Evolutionary conservation across 164 flowering plant genomes (phyloP).

Genomic region (Piper betle): DNA sequence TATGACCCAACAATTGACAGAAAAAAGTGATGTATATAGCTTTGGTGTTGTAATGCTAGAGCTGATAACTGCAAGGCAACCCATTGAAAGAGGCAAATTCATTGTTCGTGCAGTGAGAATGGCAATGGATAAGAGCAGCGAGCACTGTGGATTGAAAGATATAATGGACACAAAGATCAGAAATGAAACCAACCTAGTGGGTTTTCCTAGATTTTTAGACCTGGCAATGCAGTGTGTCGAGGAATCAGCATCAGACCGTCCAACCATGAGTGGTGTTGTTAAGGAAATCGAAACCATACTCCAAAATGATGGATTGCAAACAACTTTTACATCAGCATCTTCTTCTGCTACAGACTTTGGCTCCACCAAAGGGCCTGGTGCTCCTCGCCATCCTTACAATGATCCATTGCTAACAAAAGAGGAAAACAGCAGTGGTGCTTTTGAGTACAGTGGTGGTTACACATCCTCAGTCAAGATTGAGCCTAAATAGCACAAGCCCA

Average conservation of each 20-base stretch:
- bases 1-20: slow-evolving; percentile 86
- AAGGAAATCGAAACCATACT: slow-evolving; percentile 62
- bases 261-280: slow-evolving; percentile 79
- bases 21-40: slow-evolving; percentile 85
- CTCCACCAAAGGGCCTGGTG: slow-evolving; percentile 17
- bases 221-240: slow-evolving; percentile 84
- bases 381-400: slow-evolving; percentile 41
- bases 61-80: slow-evolving; percentile 56
- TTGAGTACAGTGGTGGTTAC: slow-evolving; percentile 80
- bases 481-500: slow-evolving; percentile 39
- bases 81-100: slow-evolving; percentile 81
- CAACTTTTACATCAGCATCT: slow-evolving; percentile 68
- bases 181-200: slow-evolving; percentile 24
- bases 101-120: slow-evolving; percentile 65
- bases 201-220: slow-evolving; percentile 53
- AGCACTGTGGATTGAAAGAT: slow-evolving; percentile 42
- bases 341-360: slow-evolving; percentile 83
- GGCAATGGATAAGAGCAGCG: slow-evolving; percentile 37
- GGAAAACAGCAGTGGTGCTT: slow-evolving; percentile 27
- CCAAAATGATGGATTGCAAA: slow-evolving; percentile 57
- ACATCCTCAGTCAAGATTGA: slow-evolving; percentile 43
- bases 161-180: slow-evolving; percentile 52
- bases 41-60: slow-evolving; percentile 95
- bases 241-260: slow-evolving; percentile 73
- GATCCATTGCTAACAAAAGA: slow-evolving; percentile 26